Percentiles rank a stretch among this genome's conserved stretches.
phyloP scores from a whole-genome alignment of 768 basidiomycete genomes.

The Tricholomella constricta region DNA sequence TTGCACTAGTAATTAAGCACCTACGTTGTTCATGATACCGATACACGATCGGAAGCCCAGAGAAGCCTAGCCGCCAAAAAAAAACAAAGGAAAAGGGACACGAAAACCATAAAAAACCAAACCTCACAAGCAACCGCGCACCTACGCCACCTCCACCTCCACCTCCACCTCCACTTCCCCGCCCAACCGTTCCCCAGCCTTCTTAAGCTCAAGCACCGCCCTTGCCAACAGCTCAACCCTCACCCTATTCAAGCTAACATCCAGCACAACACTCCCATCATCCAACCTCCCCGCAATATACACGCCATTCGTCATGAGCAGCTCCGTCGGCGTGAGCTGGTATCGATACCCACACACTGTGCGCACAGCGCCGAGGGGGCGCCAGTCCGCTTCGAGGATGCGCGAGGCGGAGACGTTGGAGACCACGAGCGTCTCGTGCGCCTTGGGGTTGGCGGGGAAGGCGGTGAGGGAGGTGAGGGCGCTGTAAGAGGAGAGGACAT shows the following conservation, averaged over 20 bases:
- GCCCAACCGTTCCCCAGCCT: too few species aligned
- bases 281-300: slow-evolving; percentile 41
- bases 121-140: neutral
- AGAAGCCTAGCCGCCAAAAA: too few species aligned
- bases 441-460: slow-evolving; percentile 36
- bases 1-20: too few species aligned
- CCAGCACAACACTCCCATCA: slow-evolving; percentile 41
- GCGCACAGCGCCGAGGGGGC: slow-evolving; percentile 28
- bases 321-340: slow-evolving; percentile 35
- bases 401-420: slow-evolving; percentile 44
- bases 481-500: slow-evolving; percentile 32
- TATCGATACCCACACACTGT: slow-evolving; percentile 44
- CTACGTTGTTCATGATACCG: too few species aligned
- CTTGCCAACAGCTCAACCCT: slow-evolving; percentile 30
- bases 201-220: slow-evolving; percentile 19
- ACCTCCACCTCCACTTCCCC: too few species aligned
- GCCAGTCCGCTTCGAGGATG: slow-evolving; percentile 43
- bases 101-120: too few species aligned
- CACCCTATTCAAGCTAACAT: slow-evolving; percentile 34
- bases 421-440: slow-evolving; percentile 37
- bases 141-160: neutral
- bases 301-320: slow-evolving; percentile 36
- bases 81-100: too few species aligned
- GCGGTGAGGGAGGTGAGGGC: slow-evolving; percentile 21
- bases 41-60: too few species aligned